Evolutionary conservation across 331 rosid species (phyloP), one percentile per base, ranked within the genome.

Genomic region (Pyracantha coccinea): DNA sequence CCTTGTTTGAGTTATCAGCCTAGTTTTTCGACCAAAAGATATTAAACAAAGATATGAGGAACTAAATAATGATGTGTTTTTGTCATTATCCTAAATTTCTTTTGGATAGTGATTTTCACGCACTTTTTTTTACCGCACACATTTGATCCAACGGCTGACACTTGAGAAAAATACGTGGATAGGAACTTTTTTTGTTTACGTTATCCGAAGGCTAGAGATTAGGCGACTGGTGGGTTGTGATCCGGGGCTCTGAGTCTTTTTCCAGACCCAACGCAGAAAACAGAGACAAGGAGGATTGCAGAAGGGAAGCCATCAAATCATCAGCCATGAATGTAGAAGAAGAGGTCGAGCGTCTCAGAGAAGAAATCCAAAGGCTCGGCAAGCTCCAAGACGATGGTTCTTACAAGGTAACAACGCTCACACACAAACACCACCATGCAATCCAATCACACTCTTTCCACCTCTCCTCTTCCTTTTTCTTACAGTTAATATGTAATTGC

Each of bases 291-390:
- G 4, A n/a, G 50, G 17, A 69, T 24, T 13, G 21, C 66, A 16
- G 23, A 62, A 59, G 63, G 4, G 78, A 81, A 50, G 3, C 55
- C 55, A 50, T 50, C 55, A 50, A 50, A 6, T 50, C 55, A 52
- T 52, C 57, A 81, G 73, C 68, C 79, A 93, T 93, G 97, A 91
- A 91, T 58, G 96, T 91, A 29, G 97, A 88, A 32, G 97, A 91
- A 76, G 97, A 93, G 81, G 90, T 93, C 66, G 89, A 83, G 84
- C 84, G 89, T 57, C 91, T 91, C 66, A 78, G 57, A 65, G 91
- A 84, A 79, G 97, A 91, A 81, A 93, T 89, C 87, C 71, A 75
- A 79, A 86, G 97, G 94, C 97, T 93, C 28, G 98, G 97, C 74
- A 75, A 83, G 28, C 75, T 82, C 84, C 97, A 91, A 77, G 70